Evolutionary conservation across 2,329 filamentous ascomycete genomes (phyloP), one percentile per base, ranked within the genome.

Genomic region (Trichoderma afroharzianum): DNA sequence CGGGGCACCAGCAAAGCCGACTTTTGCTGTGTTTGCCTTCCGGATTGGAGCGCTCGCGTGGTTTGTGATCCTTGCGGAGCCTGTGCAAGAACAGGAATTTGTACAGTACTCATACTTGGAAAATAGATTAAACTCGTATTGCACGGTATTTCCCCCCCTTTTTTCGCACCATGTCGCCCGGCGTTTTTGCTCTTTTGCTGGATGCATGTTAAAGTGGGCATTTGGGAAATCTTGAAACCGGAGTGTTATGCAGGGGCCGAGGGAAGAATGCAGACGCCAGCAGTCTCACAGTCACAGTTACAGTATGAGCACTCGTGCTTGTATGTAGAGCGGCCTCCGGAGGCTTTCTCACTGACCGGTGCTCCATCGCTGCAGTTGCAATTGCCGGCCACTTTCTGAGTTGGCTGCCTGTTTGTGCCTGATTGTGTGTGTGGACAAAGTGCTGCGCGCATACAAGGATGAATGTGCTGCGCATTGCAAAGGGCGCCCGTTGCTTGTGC

Each of bases 121-220:
- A 39, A 39, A 39, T 33, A 59, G 57, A 66, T 57, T 36, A 66
- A 39, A 39, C 63, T 66, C 63, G 63, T 66, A 66, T 66, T 28
- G 63, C 32, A 66, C 47, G 63, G 47, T 33, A 55, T 66, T 15
- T 2, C 50, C 15, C 24, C 28, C 39, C 30, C 30, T 39, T 53
- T 36, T 66, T 53, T 26, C 6, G 63, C 63, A 36, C 63, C 63
- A 39, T 36, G 63, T 36, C 9, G 14, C n/a, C 12, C 28, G 8
- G 24, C 24, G 30, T 4, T 57, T 55, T 32, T 26, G 21, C 8
- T n/a, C 11, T 18, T 6, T 33, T 18, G 30, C 57, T 21, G 57
- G 26, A 18, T n/a, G 28, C 63, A 26, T 18, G n/a, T 66, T 66
- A 55, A 57, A 66, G 63, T 66, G 47, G 63, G 24, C 63, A 55